Conservation (phyloP, 2,329 filamentous ascomycete species). For the Phyllosticta capitalensis region DNA sequence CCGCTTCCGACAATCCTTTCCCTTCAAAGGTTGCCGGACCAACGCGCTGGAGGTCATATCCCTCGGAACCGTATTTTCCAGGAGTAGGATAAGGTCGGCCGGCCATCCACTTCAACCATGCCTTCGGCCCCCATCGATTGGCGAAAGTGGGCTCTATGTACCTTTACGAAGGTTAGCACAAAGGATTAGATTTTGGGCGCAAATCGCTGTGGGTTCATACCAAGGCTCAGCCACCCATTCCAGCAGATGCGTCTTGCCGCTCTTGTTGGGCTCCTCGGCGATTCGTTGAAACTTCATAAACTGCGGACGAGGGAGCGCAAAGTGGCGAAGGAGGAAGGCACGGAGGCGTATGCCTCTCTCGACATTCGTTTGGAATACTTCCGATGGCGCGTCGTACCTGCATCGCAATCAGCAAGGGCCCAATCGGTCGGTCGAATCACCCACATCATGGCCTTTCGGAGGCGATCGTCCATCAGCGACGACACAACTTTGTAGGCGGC, state of each 20-base stretch:
- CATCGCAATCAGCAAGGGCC: background rate
- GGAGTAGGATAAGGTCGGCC: conserved; percentile 41
- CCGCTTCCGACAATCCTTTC: conserved; percentile 29
- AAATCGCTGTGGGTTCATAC: conserved; percentile 31
- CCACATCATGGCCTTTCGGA: conserved; percentile 51
- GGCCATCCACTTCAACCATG: conserved; percentile 38
- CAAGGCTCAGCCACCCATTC: conserved; percentile 55
- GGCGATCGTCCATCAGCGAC: conserved; percentile 53
- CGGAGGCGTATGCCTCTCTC: conserved; percentile 43
- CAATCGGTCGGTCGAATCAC: conserved; percentile 35
- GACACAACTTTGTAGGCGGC: conserved; percentile 44
- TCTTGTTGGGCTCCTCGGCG: conserved; percentile 38
- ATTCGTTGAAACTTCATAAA: conserved; percentile 19
- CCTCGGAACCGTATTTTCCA: conserved; percentile 39
- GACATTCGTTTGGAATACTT: conserved; percentile 29
- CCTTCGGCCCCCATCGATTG: conserved; percentile 53
- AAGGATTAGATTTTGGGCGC: background rate
- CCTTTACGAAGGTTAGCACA: conserved; percentile 13
- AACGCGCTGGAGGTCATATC: conserved; percentile 50
- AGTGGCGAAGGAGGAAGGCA: conserved; percentile 46
- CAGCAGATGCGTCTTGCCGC: conserved; percentile 38
- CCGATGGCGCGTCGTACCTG: conserved; percentile 31
- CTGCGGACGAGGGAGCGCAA: conserved; percentile 49
- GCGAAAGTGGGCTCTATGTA: conserved; percentile 46
- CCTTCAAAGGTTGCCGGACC: conserved; percentile 50